Conservation (phyloP, 169 alveolate species). For the Toxoplasma gondii region DNA sequence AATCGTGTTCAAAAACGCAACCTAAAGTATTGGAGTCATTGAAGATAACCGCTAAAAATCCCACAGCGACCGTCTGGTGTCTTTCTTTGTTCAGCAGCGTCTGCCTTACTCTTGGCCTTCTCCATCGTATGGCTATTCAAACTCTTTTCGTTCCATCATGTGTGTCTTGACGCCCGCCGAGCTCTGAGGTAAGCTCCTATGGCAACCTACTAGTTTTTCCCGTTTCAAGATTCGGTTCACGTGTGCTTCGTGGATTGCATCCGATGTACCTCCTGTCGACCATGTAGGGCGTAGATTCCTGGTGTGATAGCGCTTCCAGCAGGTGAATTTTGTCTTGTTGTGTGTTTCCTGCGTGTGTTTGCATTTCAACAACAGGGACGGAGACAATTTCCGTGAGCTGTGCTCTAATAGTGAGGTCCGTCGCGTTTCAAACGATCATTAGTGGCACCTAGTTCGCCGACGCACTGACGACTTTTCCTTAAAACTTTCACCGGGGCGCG, state of each 20-base stretch:
- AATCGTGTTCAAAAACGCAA: too few species aligned
- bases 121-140: constrained; percentile 91
- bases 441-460: too few species aligned
- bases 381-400: constrained; percentile 70
- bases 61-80: not conserved
- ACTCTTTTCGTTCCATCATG: constrained; percentile 90
- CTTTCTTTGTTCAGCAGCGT: constrained; percentile 60
- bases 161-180: constrained; percentile 88
- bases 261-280: too few species aligned
- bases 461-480: too few species aligned
- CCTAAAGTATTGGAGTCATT: too few species aligned
- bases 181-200: constrained; percentile 58
- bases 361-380: constrained; percentile 18
- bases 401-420: constrained; percentile 67
- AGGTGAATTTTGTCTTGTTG: not conserved
- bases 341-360: not conserved
- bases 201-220: not conserved
- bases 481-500: too few species aligned
- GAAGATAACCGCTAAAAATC: too few species aligned
- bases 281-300: too few species aligned
- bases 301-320: not conserved
- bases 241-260: too few species aligned
- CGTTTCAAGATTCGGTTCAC: not conserved
- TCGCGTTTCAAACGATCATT: constrained; percentile 26
- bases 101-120: constrained; percentile 82